These are phyloP conservation scores for Ballota nigra DNA, from an alignment of 257 asterid species.

Conservation along the genomic window DNA sequence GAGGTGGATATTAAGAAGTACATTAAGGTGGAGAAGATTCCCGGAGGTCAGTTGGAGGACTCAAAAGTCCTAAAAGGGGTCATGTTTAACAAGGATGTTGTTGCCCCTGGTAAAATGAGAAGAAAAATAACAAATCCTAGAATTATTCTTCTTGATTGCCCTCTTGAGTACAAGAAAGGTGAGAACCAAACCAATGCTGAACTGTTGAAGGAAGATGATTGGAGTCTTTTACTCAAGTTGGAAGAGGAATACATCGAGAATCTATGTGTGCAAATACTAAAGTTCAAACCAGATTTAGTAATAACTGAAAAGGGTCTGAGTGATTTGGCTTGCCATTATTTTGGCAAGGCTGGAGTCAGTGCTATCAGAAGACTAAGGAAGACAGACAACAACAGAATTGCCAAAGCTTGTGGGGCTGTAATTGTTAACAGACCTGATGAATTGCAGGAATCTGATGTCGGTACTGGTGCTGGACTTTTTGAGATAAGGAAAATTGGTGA, in stretches of 20 bases:
- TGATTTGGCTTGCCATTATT: slow-evolving; percentile 85
- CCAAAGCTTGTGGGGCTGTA: slow-evolving; percentile 96
- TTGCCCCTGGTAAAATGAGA: slow-evolving; percentile 97
- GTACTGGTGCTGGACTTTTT: slow-evolving; percentile 91
- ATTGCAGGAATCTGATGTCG: slow-evolving; percentile 93
- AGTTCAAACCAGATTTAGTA: slow-evolving; percentile 85
- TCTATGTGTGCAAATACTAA: slow-evolving; percentile 66
- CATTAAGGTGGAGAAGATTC: slow-evolving; percentile 92
- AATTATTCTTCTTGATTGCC: slow-evolving; percentile 87
- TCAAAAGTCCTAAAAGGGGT: slow-evolving; percentile 87
- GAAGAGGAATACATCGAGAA: slow-evolving; percentile 93
- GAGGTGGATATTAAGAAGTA: slow-evolving; percentile 95
- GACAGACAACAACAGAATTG: slow-evolving; percentile 89
- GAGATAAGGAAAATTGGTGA: slow-evolving; percentile 96
- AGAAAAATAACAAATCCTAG: slow-evolving; percentile 86
- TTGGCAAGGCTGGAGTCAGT: slow-evolving; percentile 93
- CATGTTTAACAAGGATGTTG: slow-evolving; percentile 91
- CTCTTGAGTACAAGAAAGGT: slow-evolving; percentile 97
- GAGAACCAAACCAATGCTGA: slow-evolving; percentile 98
- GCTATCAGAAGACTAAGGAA: slow-evolving; percentile 95
- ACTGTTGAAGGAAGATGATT: slow-evolving; percentile 86
- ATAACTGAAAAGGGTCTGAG: slow-evolving; percentile 92
- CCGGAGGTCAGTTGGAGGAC: slow-evolving; percentile 96
- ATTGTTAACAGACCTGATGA: slow-evolving; percentile 96
- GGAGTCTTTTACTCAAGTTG: slow-evolving; percentile 87